Evolutionary conservation across 495 filamentous ascomycete genomes (phyloP).

Genomic region (Talaromyces stipitatus): DNA sequence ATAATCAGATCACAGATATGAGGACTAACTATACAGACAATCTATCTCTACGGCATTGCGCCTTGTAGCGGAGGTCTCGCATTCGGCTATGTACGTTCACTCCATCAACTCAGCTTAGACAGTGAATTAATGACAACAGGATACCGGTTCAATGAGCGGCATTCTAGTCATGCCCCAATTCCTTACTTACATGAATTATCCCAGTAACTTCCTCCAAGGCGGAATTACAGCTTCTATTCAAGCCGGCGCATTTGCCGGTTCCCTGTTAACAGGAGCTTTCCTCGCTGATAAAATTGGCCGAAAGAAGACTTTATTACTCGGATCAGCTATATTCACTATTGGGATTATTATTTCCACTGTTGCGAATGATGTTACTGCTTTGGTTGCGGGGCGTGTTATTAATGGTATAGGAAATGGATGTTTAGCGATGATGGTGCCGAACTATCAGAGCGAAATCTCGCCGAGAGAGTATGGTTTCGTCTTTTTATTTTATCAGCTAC

Average conservation of each 20-base stretch:
- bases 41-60: constrained; percentile 24
- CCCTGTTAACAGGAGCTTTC: constrained; percentile 14
- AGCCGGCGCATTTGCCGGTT: constrained; percentile 15
- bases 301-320: constrained; percentile 13
- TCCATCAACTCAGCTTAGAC: background rate
- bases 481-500: background rate
- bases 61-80: constrained; percentile 23
- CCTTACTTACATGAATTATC: constrained; percentile 16
- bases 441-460: constrained; percentile 19
- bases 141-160: constrained; percentile 15
- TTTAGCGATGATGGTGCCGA: constrained; percentile 19
- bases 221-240: constrained; percentile 15
- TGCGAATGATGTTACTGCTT: constrained; percentile 10
- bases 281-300: constrained; percentile 15
- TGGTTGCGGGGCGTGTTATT: constrained; percentile 17
- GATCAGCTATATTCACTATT: constrained; percentile 15
- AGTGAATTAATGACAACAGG: constrained; percentile 1
- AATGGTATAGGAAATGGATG: constrained; percentile 19
- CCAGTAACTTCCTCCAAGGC: constrained; percentile 17
- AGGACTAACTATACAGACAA: constrained; percentile 7
- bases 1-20: background rate
- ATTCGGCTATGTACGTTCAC: constrained; percentile 21
- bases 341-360: constrained; percentile 13
- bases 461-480: constrained; percentile 12
- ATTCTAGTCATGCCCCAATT: constrained; percentile 19